These are phyloP conservation scores for Venturia oleaginea DNA, from an alignment of 2,329 filamentous ascomycete genomes.

Conservation along the genomic window DNA sequence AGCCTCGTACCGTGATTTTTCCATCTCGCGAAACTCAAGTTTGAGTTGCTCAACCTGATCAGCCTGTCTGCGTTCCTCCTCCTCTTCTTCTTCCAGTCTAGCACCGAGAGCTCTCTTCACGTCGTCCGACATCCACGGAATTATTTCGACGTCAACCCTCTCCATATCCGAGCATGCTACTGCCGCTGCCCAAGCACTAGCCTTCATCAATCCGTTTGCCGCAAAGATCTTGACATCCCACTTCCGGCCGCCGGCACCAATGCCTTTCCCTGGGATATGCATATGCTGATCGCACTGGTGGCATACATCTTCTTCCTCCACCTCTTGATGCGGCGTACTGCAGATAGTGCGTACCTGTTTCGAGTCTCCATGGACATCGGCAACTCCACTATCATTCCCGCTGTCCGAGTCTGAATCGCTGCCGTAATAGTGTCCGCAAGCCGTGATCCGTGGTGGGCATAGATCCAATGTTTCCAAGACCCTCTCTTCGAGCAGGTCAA, in stretches of 20 bases:
- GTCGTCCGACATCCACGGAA: constrained; percentile 57
- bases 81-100: constrained; percentile 35
- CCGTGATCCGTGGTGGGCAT: constrained; percentile 59
- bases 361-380: constrained; percentile 26
- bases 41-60: constrained; percentile 22
- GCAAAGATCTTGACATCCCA: constrained; percentile 86
- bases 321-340: constrained; percentile 14
- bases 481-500: constrained; percentile 69
- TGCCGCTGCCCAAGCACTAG: constrained; percentile 80
- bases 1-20: constrained; percentile 21
- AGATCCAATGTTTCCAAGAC: constrained; percentile 67
- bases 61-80: constrained; percentile 20
- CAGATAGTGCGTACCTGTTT: background rate
- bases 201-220: constrained; percentile 86
- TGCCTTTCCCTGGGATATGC: constrained; percentile 26
- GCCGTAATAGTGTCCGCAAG: constrained; percentile 68
- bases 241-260: constrained; percentile 38
- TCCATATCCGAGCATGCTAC: constrained; percentile 98
- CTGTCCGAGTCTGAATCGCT: constrained; percentile 19
- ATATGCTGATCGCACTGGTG: constrained; percentile 38
- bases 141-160: constrained; percentile 87
- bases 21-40: constrained; percentile 18
- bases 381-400: constrained; percentile 19
- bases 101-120: constrained; percentile 51
- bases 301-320: constrained; percentile 35